Evolutionary conservation across 1,139 yeast species (phyloP).

Genomic region (Sugiyamaella xylanicola): DNA sequence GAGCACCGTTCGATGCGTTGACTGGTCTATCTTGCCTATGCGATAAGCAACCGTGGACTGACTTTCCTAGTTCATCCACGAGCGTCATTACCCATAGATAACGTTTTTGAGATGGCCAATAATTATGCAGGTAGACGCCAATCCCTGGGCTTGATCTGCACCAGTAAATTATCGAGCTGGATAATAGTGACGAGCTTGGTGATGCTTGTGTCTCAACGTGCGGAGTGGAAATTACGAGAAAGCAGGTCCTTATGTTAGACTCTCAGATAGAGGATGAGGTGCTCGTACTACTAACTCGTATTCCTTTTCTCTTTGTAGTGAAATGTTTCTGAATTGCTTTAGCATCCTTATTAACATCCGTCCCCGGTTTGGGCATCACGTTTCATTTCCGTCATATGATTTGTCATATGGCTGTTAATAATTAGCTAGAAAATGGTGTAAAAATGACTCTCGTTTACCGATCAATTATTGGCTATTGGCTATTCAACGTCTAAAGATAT

Average conservation of each 20-base stretch:
- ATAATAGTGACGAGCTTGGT: too few species aligned
- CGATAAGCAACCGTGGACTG: background rate
- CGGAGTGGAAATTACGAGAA: too few species aligned
- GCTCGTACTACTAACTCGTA: too few species aligned
- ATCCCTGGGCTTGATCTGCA: background rate
- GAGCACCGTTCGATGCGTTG: background rate
- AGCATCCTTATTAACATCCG: too few species aligned
- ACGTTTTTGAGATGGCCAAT: background rate
- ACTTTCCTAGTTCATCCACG: background rate
- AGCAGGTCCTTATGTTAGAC: too few species aligned
- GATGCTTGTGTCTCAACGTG: too few species aligned
- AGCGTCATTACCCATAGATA: background rate
- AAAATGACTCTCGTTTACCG: background rate
- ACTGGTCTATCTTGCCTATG: conserved; percentile 1
- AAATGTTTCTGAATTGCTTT: too few species aligned
- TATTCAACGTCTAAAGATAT: background rate
- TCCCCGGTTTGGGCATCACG: background rate
- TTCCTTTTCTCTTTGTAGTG: too few species aligned
- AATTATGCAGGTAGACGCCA: background rate
- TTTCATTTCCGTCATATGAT: background rate
- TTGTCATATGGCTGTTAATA: background rate
- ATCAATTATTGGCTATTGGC: background rate
- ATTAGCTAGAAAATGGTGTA: background rate
- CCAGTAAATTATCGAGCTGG: too few species aligned
- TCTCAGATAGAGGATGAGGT: too few species aligned